Base-by-base conservation (phyloP, 306 rosid species). In the Casuarina glauca region DNA sequence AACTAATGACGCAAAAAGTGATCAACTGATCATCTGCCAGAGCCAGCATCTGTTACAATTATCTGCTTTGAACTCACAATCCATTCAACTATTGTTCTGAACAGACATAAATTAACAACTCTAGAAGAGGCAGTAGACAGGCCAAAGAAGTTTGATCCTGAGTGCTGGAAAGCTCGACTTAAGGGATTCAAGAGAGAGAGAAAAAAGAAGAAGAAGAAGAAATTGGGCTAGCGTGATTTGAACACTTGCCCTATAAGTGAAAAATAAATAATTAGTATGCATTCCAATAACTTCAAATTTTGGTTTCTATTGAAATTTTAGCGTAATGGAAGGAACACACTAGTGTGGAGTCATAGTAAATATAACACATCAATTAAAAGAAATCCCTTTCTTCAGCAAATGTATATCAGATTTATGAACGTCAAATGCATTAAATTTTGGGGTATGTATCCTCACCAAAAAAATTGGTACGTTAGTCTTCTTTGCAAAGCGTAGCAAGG, bases 401-500 rank as follows among this genome's bases (percentile, higher is more conserved):
- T 11, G 6, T 38, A 1, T 13, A 57, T 39, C 13, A 58, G 15
- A 50, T 20, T n/a, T 13, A 10, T 67, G 39, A 48, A 57, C 48
- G 41, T 15, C 19, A 44, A 36, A 41, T 35, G 41, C 42, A 55
- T 32, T 36, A 61, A 42, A 61, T 61, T 61, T 57, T 32, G 41
- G 50, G 17, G 49, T 3, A 66, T 7, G 63, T 49, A 61, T 43
- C 52, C 92, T 87, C 79, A 95, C 98, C 97, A 95, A 80, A 49
- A 95, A 77, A 73, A 95, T 86, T 13, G 98, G 90, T 70, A 91
- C 82, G 61, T 89, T 86, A 26, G 97, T 95, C 50, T 73, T 88
- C 91, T 95, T 92, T 5, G 97, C 93, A 87, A 89, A 92, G 70
- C 87, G 89, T 84, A 92, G 91, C 91, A 95, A 80, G 75, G 97